Conservation (phyloP, 805 yeast species). For the Saccharomycopsis olivae region DNA sequence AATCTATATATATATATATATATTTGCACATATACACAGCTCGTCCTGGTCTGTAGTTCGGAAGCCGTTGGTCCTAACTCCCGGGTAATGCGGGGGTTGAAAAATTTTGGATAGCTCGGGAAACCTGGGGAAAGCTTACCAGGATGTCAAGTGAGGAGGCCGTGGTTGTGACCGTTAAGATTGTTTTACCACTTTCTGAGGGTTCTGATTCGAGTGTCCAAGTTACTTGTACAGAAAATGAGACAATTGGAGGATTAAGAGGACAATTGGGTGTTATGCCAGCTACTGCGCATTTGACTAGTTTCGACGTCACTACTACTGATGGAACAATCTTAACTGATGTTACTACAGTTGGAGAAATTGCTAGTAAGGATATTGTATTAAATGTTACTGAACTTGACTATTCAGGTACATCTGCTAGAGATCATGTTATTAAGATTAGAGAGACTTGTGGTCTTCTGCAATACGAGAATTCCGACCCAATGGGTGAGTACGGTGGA, state of each 20-base stretch:
- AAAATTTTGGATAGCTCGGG: no score
- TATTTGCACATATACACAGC: no score
- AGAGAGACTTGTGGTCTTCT: conserved; percentile 52
- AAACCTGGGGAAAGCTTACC: no score
- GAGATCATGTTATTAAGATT: conserved; percentile 51
- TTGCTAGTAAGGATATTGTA: conserved; percentile 22
- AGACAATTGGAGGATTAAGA: conserved; percentile 45
- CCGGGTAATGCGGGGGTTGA: no score
- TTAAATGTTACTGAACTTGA: conserved; percentile 41
- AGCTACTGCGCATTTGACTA: conserved; percentile 48
- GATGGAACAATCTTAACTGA: conserved; percentile 19
- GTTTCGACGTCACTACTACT: conserved; percentile 30
- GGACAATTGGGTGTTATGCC: conserved; percentile 50
- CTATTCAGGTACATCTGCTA: conserved; percentile 50
- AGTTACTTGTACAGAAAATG: conserved; percentile 26
- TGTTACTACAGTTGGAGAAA: conserved; percentile 18
- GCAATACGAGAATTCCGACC: conserved; percentile 26
- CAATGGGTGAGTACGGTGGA: conserved; percentile 22
- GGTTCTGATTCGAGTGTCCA: no score
- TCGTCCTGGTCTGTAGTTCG: no score
- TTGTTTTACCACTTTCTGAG: no score
- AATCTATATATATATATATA: no score
- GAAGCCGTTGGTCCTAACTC: no score
- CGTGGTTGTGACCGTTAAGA: no score
- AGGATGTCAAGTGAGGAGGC: no score